A percentile compares a stretch with the other conserved stretches of the same genome.
Conservation (phyloP, 768 basidiomycete species). For the Boletus vermiculosoides region DNA sequence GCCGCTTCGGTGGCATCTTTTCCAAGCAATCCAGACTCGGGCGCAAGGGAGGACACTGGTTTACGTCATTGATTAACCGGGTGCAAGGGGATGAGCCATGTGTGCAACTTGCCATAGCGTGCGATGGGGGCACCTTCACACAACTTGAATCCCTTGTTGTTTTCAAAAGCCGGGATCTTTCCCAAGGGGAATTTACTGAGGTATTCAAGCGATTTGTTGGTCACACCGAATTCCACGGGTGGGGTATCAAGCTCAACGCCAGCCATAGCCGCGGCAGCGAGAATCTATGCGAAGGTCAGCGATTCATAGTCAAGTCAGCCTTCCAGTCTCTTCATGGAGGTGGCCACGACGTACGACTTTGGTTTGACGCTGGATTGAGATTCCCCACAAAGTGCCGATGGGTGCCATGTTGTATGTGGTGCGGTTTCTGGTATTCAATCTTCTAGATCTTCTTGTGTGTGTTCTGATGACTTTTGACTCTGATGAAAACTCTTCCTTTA, state of each 20-base stretch:
- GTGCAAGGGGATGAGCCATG: background rate
- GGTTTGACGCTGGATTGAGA: slow-evolving; percentile 24
- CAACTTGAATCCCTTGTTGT: slow-evolving; percentile 21
- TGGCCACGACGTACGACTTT: slow-evolving; percentile 25
- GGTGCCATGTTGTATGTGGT: slow-evolving; percentile 20
- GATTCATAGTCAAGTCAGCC: background rate
- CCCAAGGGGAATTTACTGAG: slow-evolving; percentile 31
- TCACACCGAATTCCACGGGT: slow-evolving; percentile 23
- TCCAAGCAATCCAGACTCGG: slow-evolving; percentile 28
- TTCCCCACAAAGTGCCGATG: slow-evolving; percentile 28
- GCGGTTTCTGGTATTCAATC: background rate
- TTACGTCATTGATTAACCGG: background rate
- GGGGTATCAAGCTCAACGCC: slow-evolving; percentile 28
- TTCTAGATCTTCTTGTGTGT: background rate
- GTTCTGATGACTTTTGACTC: background rate
- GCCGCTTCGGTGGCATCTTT: slow-evolving; percentile 22
- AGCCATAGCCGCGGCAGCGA: slow-evolving; percentile 22
- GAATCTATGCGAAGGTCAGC: slow-evolving; percentile 18
- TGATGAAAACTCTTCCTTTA: slow-evolving; percentile 5
- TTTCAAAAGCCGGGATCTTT: slow-evolving; percentile 30
- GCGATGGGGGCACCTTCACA: slow-evolving; percentile 32
- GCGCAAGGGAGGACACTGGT: slow-evolving; percentile 27
- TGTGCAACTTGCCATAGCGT: slow-evolving; percentile 22
- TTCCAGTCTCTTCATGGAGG: no score
- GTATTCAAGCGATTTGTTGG: slow-evolving; percentile 28